Percentiles rank a stretch among this genome's conserved stretches.
These are phyloP conservation scores for Fusarium beomiforme DNA, from an alignment of 2,329 filamentous ascomycete genomes.

Conservation along the genomic window DNA sequence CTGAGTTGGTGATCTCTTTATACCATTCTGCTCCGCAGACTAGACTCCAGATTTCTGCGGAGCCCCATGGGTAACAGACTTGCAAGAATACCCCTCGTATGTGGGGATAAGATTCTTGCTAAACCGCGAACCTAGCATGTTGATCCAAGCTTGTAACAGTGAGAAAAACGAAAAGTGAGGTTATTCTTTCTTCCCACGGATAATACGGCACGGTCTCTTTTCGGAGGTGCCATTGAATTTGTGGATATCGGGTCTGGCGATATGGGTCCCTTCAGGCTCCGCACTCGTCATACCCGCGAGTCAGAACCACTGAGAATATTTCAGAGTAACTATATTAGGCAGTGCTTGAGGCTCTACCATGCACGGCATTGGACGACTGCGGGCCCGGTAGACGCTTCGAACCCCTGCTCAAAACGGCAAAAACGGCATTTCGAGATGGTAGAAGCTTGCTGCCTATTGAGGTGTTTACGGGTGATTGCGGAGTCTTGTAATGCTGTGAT, in stretches of 20 bases:
- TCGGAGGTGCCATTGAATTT: conserved; percentile 9
- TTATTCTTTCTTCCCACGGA: background rate
- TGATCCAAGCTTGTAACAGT: background rate
- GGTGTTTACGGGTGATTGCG: background rate
- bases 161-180: background rate
- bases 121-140: background rate
- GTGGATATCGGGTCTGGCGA: conserved; percentile 2
- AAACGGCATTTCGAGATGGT: background rate
- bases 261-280: background rate
- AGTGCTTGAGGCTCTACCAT: background rate
- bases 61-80: conserved; percentile 32
- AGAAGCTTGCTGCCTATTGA: background rate
- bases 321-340: conserved; percentile 1
- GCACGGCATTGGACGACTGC: background rate
- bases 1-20: background rate
- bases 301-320: background rate
- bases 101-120: conserved; percentile 25
- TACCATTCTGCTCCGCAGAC: background rate
- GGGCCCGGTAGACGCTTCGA: background rate
- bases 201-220: conserved; percentile 35
- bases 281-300: conserved; percentile 10
- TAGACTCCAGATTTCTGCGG: conserved; percentile 16
- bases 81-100: conserved; percentile 16
- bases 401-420: background rate
- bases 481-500: background rate